Percentiles rank a stretch among this genome's conserved stretches.
phyloP scores from a whole-genome alignment of 768 basidiomycete genomes.

The Xerocomus brunneocitrinus region DNA sequence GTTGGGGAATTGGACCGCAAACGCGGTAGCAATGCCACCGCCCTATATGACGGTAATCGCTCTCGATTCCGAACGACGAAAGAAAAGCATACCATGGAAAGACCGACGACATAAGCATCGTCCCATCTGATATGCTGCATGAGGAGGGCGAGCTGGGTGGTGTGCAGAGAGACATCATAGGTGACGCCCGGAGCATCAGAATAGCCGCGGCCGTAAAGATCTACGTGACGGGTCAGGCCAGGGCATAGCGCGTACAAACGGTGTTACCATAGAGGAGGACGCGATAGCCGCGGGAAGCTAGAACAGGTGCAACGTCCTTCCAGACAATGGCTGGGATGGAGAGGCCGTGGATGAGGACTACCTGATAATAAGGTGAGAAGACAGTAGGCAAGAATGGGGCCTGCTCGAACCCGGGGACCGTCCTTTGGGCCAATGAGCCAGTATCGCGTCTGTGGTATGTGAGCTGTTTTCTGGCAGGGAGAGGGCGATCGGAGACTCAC shows the following conservation, averaged over 20 bases:
- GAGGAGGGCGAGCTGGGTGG: constrained; percentile 76
- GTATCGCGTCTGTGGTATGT: constrained; percentile 53
- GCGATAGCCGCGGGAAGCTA: constrained; percentile 61
- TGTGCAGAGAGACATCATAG: constrained; percentile 62
- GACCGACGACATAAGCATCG: constrained; percentile 57
- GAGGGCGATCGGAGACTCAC: constrained; percentile 34
- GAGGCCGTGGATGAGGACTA: constrained; percentile 74
- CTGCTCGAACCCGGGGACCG: constrained; percentile 53
- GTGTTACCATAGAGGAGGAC: constrained; percentile 68
- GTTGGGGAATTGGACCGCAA: constrained; percentile 66
- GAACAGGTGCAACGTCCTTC: constrained; percentile 66
- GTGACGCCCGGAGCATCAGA: constrained; percentile 71
- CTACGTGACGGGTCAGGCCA: constrained; percentile 33
- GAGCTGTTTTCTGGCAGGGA: not conserved
- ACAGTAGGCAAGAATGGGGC: not conserved
- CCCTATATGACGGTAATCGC: constrained; percentile 43
- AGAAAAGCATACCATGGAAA: constrained; percentile 59
- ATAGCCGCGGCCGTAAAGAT: constrained; percentile 80
- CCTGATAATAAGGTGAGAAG: constrained; percentile 34
- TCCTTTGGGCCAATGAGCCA: constrained; percentile 72
- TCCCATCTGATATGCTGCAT: constrained; percentile 77
- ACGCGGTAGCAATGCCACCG: constrained; percentile 68
- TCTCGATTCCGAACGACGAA: constrained; percentile 4
- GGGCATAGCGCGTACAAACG: not conserved
- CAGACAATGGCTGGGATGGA: constrained; percentile 74